Conservation (phyloP, 177 flowering plant species). For the Tripterygium wilfordii region DNA sequence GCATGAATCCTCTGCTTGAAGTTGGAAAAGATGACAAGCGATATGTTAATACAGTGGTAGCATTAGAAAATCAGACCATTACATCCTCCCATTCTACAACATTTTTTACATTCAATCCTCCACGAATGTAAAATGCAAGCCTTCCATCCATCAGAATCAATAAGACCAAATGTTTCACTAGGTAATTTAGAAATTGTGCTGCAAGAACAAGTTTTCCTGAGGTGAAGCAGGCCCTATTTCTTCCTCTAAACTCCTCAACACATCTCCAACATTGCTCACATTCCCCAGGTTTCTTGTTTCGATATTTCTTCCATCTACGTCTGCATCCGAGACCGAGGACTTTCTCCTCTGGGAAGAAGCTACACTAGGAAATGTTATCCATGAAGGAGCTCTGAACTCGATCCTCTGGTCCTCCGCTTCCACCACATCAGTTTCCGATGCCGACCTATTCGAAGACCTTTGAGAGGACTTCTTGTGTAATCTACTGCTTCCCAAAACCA, state of each 20-base stretch:
- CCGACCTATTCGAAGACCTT: conserved; percentile 65
- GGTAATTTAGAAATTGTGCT: conserved; percentile 81
- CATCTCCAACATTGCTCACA: conserved; percentile 35
- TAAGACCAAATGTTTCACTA: too few relatives aligned
- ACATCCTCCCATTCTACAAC: too few relatives aligned
- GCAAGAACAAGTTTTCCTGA: conserved; percentile 72
- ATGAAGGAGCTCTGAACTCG: conserved; percentile 89
- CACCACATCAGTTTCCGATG: conserved; percentile 42
- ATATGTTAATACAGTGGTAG: too few relatives aligned
- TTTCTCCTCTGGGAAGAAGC: conserved; percentile 91
- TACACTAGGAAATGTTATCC: conserved; percentile 96
- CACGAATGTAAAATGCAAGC: too few relatives aligned
- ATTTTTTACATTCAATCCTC: too few relatives aligned
- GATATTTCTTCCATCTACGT: conserved; percentile 47
- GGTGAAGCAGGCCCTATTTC: conserved; percentile 97
- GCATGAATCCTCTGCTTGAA: too few relatives aligned
- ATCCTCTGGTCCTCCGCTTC: conserved; percentile 72
- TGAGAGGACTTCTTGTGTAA: conserved; percentile 89
- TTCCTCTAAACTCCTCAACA: conserved; percentile 71
- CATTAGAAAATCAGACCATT: too few relatives aligned
- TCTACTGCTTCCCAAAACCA: conserved; percentile 85
- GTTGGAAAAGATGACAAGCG: too few relatives aligned
- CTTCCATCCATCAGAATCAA: too few relatives aligned
- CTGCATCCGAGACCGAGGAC: conserved; percentile 80
- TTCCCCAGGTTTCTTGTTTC: conserved; percentile 37